Evolutionary conservation across 2,329 filamentous ascomycete species (phyloP).

Genomic region (Verticillium alfalfae): DNA sequence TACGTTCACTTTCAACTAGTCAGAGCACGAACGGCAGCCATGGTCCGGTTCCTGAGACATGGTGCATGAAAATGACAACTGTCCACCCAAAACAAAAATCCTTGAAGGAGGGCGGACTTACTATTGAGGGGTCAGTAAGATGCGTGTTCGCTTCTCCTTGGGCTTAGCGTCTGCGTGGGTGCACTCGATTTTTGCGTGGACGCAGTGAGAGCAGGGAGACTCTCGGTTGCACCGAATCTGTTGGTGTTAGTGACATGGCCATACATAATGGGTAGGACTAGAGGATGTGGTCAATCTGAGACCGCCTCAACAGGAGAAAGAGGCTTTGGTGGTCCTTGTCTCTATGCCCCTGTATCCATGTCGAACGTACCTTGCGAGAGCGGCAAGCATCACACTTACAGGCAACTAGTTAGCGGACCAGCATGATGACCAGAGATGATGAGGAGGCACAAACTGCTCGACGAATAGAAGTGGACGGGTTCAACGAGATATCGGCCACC

Average conservation of each 20-base stretch:
- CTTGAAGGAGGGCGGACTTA: slow-evolving; percentile 13
- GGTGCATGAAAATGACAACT: no score
- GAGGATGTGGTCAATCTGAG: not conserved
- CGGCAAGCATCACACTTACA: slow-evolving; percentile 24
- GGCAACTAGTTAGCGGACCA: not conserved
- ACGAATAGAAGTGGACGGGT: slow-evolving; percentile 3
- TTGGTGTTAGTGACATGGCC: not conserved
- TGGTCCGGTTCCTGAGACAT: no score
- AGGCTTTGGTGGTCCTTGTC: no score
- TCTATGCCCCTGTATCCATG: no score
- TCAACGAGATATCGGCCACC: slow-evolving; percentile 4
- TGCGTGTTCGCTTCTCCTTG: slow-evolving; percentile 28
- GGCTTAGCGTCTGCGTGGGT: slow-evolving; percentile 23
- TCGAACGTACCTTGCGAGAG: slow-evolving; percentile 22
- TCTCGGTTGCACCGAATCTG: slow-evolving; percentile 31
- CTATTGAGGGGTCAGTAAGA: slow-evolving; percentile 30
- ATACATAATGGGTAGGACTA: not conserved
- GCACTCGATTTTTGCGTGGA: slow-evolving; percentile 29
- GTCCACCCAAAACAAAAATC: no score
- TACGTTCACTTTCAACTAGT: slow-evolving; percentile 21
- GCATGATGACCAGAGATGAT: not conserved
- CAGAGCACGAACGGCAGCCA: not conserved
- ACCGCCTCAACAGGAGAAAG: not conserved
- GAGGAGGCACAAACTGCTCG: slow-evolving; percentile 4
- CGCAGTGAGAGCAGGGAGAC: slow-evolving; percentile 27